Evolutionary conservation across 257 asterid species (phyloP).

Genomic region (Fraxinus anomala): DNA sequence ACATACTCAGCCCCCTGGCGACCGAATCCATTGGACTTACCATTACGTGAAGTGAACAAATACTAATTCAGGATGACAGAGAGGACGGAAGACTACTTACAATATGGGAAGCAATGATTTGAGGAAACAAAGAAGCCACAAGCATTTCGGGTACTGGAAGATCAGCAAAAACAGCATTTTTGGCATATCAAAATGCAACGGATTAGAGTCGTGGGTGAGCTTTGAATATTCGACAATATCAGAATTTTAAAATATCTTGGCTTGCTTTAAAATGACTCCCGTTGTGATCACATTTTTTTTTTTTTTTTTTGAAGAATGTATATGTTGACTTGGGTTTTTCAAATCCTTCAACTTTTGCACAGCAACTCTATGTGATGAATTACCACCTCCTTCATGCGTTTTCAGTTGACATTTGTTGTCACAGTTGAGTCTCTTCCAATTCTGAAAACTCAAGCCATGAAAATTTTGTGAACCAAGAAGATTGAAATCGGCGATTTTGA

Average conservation of each 20-base stretch:
- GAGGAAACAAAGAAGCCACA: slow-evolving; percentile 80
- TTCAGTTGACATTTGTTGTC: neutral
- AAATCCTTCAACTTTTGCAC: neutral
- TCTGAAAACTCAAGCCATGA: neutral
- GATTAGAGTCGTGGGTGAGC: slow-evolving; percentile 71
- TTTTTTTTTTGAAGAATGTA: neutral
- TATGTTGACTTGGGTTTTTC: neutral
- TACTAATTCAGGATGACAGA: neutral
- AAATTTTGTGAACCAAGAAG: neutral
- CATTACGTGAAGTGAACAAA: neutral
- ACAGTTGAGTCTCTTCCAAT: neutral
- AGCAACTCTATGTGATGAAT: neutral
- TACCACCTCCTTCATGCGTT: neutral
- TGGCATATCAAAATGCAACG: slow-evolving; percentile 74
- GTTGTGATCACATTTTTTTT: slow-evolving; percentile 36
- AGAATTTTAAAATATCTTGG: slow-evolving; percentile 46
- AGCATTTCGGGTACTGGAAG: slow-evolving; percentile 72
- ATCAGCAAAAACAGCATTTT: slow-evolving; percentile 58
- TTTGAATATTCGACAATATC: slow-evolving; percentile 65
- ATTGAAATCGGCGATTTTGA: neutral
- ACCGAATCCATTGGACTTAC: neutral
- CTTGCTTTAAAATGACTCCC: slow-evolving; percentile 58
- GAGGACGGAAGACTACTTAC: slow-evolving; percentile 36
- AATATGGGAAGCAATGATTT: slow-evolving; percentile 72
- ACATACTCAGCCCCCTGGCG: slow-evolving; percentile 92